Conservation (phyloP, 495 filamentous ascomycete species). For the Chaetomium cochliodes region DNA sequence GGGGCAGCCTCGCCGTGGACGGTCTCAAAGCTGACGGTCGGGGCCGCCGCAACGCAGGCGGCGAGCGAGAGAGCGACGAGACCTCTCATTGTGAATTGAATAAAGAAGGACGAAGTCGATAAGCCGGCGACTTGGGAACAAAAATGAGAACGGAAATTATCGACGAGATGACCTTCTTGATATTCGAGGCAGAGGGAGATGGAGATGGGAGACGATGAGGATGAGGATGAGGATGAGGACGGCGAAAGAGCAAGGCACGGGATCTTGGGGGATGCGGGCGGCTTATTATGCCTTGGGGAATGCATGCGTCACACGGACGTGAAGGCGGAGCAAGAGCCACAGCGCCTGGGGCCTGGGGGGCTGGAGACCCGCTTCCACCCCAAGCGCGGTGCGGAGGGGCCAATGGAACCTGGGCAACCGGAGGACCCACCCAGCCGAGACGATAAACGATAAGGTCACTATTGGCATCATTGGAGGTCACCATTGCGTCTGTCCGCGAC, state of each 20-base stretch:
- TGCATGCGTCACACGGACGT: constrained; percentile 2
- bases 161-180: constrained; percentile 32
- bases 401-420: constrained; percentile 21
- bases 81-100: constrained; percentile 66
- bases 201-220: constrained; percentile 29
- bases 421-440: constrained; percentile 29
- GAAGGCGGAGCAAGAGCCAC: constrained; percentile 21
- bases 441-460: constrained; percentile 10
- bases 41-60: constrained; percentile 68
- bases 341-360: constrained; percentile 21
- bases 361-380: constrained; percentile 20
- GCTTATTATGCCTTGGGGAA: too few species aligned
- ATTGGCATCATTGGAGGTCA: neutral
- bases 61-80: constrained; percentile 65
- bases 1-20: constrained; percentile 87
- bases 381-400: constrained; percentile 31
- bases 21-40: constrained; percentile 68
- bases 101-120: constrained; percentile 42
- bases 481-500: neutral
- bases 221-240: constrained; percentile 32
- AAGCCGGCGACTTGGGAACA: constrained; percentile 44
- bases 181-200: constrained; percentile 29
- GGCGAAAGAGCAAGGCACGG: neutral
- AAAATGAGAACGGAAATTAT: constrained; percentile 30
- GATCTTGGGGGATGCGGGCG: too few species aligned